Evolutionary conservation across 441 rosid species (phyloP), one percentile per base, ranked within the genome.

Genomic region (Pelargonium cotyledonis): DNA sequence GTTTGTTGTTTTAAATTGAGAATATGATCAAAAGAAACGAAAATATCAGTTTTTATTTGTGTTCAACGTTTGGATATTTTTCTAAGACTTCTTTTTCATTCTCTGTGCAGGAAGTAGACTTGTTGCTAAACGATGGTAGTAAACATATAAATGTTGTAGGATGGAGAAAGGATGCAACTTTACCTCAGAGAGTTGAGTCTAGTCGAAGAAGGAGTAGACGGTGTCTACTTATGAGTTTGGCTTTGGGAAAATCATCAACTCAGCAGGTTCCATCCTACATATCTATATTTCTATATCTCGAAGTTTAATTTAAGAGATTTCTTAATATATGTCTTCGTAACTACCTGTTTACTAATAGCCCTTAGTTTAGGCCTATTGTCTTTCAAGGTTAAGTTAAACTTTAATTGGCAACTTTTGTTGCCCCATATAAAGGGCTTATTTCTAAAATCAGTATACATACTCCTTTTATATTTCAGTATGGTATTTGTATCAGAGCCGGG

Each of bases 151-250:
- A 95, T 80, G 98, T 85, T 68, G 84, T 81, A 38, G 96, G 89
- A 75, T 95, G 99, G 99, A 89, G 97, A 86, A 90, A 90, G 77
- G 87, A 82, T 86, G 82, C 83, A 65, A 78, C 81, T 76, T 80
- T 90, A 76, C 85, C 98, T 14, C 89, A 85, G 73, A 90, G 98
- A 84, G 99, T 92, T 69, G 96, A 92, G 72, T 83, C 84, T 74
- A 95, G 99, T 80, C 85, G 99, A 81, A 87, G 99, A 84, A 90
- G 98, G 82, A 95, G 98, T 73, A 83, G 98, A 70, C 97, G 97
- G 51, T 92, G 96, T 85, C 83, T 95, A 67, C 76, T 95, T 75
- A 84, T 90, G 91, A 92, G 99, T 84, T 85, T 95, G 89, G 98
- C 97, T 73, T 82, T 95, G 81, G 96, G 92, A 49, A 87, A 87